phyloP scores from a whole-genome alignment of 208 protist genomes.

The Borovskyia barvae region DNA sequence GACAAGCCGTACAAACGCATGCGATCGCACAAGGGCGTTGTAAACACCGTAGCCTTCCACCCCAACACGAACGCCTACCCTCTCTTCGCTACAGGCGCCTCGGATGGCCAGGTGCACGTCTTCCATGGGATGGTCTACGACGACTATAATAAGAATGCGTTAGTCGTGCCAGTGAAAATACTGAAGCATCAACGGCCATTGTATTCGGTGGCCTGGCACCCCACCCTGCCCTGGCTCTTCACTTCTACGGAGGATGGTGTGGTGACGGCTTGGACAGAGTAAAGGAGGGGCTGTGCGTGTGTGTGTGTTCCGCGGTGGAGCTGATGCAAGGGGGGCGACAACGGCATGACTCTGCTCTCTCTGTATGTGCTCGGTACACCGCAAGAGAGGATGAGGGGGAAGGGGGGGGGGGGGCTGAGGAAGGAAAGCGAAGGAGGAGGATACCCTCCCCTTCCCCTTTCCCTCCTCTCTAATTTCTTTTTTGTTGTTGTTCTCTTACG shows the following conservation, averaged over 20 bases:
- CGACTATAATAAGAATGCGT: slow-evolving; percentile 97
- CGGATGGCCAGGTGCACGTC: slow-evolving; percentile 95
- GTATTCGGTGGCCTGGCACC: slow-evolving; percentile 96
- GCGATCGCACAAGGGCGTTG: slow-evolving; percentile 93
- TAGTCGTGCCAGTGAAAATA: slow-evolving; percentile 99
- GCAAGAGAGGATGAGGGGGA: too few species aligned
- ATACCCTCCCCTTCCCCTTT: too few species aligned
- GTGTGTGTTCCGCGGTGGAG: neutral
- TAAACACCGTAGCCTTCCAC: slow-evolving; percentile 92
- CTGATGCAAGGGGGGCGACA: too few species aligned
- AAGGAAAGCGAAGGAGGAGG: too few species aligned
- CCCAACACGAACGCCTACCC: slow-evolving; percentile 87
- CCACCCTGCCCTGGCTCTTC: slow-evolving; percentile 99
- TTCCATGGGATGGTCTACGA: slow-evolving; percentile 96
- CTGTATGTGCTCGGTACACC: too few species aligned
- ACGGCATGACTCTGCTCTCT: too few species aligned
- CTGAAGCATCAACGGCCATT: slow-evolving; percentile 93
- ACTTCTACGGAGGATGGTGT: slow-evolving; percentile 96
- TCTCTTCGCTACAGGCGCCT: slow-evolving; percentile 97
- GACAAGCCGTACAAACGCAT: slow-evolving; percentile 96
- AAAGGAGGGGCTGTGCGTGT: slow-evolving; percentile 3
- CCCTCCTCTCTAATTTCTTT: too few species aligned
- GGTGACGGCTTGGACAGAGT: slow-evolving; percentile 93
- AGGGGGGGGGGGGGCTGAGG: too few species aligned
- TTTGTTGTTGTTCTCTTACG: too few species aligned